A percentile compares a stretch with the other conserved stretches of the same genome.
Conservation (phyloP, 2,329 filamentous ascomycete genomes). For the Arthroderma sp. region DNA sequence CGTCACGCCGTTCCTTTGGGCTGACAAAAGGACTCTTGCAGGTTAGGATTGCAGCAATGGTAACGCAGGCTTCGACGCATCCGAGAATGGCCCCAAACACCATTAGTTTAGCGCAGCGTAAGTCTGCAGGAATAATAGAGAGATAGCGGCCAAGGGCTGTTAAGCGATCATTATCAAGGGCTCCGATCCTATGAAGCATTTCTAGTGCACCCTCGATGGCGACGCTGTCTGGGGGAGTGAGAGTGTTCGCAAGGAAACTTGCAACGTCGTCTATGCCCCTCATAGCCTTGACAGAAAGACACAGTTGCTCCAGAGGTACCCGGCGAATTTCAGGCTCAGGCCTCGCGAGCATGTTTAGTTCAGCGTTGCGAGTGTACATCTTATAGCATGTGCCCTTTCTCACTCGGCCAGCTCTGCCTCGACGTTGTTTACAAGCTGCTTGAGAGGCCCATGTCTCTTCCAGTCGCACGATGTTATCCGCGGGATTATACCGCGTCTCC, state of each 20-base stretch:
- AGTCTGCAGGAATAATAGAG: conserved; percentile 86
- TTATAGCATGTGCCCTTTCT: conserved; percentile 89
- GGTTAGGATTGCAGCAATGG: conserved; percentile 84
- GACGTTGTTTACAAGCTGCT: conserved; percentile 86
- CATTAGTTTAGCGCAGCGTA: conserved; percentile 87
- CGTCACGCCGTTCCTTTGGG: conserved; percentile 68
- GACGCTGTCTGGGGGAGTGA: conserved; percentile 73
- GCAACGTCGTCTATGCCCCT: conserved; percentile 65
- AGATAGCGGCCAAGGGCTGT: conserved; percentile 86
- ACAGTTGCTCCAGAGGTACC: conserved; percentile 87
- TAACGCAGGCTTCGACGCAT: conserved; percentile 76
- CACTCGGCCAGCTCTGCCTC: conserved; percentile 86
- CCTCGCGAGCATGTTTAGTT: conserved; percentile 69
- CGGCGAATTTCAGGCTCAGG: conserved; percentile 89
- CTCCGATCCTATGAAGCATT: conserved; percentile 72
- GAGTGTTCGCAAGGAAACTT: conserved; percentile 67
- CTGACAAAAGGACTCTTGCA: conserved; percentile 76
- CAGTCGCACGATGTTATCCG: conserved; percentile 85
- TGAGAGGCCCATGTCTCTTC: conserved; percentile 91
- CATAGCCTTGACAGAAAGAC: conserved; percentile 90
- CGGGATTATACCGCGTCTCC: conserved; percentile 84
- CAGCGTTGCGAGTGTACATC: conserved; percentile 75
- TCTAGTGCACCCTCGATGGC: conserved; percentile 77
- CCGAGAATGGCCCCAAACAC: conserved; percentile 90
- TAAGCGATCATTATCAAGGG: conserved; percentile 70